phyloP scores from a whole-genome alignment of 108 stramenopile species.

The Cylindrotheca closterium region DNA sequence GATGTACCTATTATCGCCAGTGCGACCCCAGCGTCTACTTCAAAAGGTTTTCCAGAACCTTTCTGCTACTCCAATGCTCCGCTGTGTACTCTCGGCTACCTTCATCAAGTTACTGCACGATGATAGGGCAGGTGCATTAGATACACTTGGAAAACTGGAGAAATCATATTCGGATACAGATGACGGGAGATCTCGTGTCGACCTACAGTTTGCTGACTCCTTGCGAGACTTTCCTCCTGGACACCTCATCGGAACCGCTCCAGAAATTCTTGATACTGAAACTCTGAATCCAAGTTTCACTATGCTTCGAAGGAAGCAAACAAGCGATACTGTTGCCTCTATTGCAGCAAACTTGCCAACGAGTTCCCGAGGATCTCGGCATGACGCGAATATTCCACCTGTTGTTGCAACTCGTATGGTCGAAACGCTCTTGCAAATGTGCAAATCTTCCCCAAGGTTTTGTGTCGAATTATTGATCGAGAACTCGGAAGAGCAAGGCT shows the following conservation, averaged over 20 bases:
- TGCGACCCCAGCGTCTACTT: conserved; percentile 69
- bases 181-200: conserved; percentile 29
- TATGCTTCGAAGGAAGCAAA: conserved; percentile 47
- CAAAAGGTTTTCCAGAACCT: conserved; percentile 84
- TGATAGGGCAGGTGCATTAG: conserved; percentile 39
- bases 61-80: conserved; percentile 34
- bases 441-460: conserved; percentile 66
- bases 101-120: conserved; percentile 62
- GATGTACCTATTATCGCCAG: conserved; percentile 75
- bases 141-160: conserved; percentile 34
- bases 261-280: conserved; percentile 50
- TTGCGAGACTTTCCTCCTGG: conserved; percentile 67
- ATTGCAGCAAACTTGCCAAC: conserved; percentile 81
- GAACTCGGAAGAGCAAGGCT: not conserved
- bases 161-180: conserved; percentile 9
- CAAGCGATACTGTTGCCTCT: conserved; percentile 49
- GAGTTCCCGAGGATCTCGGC: conserved; percentile 47
- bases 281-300: conserved; percentile 20
- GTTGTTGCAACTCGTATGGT: conserved; percentile 78
- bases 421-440: conserved; percentile 47
- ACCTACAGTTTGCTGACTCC: conserved; percentile 18
- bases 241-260: conserved; percentile 66
- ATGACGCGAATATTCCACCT: conserved; percentile 53
- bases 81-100: conserved; percentile 37
- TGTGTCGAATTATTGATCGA: conserved; percentile 50